These are phyloP conservation scores for Lycium barbarum DNA, from an alignment of 257 asterid species.

Conservation along the genomic window DNA sequence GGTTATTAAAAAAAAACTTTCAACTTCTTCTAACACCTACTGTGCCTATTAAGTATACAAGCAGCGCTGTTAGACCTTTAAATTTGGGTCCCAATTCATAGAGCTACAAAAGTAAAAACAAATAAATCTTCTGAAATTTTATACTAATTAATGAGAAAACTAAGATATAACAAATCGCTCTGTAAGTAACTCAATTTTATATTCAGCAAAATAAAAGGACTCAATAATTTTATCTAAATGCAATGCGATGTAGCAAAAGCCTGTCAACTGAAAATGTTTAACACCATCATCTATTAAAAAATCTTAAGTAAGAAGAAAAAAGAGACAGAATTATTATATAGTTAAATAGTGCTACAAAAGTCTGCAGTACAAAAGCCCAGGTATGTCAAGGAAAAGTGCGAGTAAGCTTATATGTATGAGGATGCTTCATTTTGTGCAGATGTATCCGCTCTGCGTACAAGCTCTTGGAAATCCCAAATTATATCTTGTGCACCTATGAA, in stretches of 20 bases:
- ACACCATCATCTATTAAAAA: not conserved
- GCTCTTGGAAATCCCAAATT: not conserved
- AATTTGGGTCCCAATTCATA: not conserved
- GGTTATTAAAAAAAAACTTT: no score
- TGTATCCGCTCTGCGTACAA: not conserved
- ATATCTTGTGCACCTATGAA: not conserved
- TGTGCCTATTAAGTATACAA: not conserved
- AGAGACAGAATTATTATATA: not conserved
- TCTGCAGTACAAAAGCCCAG: not conserved
- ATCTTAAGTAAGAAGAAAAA: not conserved
- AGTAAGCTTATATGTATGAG: not conserved
- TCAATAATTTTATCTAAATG: not conserved
- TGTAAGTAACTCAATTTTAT: not conserved
- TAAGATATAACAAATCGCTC: not conserved
- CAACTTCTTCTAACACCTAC: not conserved
- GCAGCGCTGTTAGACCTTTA: not conserved
- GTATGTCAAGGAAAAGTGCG: slow-evolving; percentile 10
- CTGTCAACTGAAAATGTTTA: not conserved
- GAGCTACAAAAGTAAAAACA: slow-evolving; percentile 6
- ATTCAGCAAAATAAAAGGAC: slow-evolving; percentile 8
- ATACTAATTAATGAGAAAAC: slow-evolving; percentile 12
- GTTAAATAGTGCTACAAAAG: not conserved
- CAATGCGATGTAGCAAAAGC: not conserved
- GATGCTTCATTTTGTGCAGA: not conserved
- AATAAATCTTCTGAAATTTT: not conserved